These are phyloP conservation scores for Salix exigua DNA, from an alignment of 345 rosid genomes.

Conservation along the genomic window DNA sequence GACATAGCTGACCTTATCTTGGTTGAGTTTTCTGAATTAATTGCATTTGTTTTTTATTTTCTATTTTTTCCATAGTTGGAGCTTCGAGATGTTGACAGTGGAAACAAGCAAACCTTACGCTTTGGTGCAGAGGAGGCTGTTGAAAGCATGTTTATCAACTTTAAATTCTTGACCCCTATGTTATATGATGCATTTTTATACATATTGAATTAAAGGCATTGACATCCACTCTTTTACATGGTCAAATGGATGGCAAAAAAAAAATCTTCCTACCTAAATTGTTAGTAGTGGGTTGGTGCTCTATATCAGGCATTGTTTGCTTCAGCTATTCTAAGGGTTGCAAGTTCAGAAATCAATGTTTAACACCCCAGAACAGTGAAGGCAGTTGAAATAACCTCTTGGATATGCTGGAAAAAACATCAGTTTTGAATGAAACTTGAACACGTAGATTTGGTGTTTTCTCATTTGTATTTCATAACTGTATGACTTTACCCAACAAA, in stretches of 20 bases:
- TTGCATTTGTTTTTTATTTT: not conserved
- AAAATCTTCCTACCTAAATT: not conserved
- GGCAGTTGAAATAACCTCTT: not conserved
- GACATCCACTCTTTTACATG: too few relatives aligned
- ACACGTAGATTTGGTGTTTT: not conserved
- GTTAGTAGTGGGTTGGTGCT: not conserved
- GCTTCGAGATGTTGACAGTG: conserved; percentile 88
- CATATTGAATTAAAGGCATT: not conserved
- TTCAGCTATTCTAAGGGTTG: not conserved
- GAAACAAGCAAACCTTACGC: conserved; percentile 75
- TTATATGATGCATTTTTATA: not conserved
- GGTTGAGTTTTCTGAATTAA: not conserved
- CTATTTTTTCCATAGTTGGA: conserved; percentile 47
- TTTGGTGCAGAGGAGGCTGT: conserved; percentile 83
- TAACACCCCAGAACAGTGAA: not conserved
- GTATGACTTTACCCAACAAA: too few relatives aligned
- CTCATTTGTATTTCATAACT: not conserved
- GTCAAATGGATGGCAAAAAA: not conserved
- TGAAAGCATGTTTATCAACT: conserved; percentile 55
- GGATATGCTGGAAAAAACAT: not conserved
- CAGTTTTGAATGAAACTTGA: not conserved
- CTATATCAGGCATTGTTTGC: not conserved
- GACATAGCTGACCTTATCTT: not conserved
- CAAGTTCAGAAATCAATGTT: not conserved
- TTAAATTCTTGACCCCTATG: not conserved